Evolutionary conservation across 768 basidiomycete genomes (phyloP).

Genomic region (Mycena maculata): DNA sequence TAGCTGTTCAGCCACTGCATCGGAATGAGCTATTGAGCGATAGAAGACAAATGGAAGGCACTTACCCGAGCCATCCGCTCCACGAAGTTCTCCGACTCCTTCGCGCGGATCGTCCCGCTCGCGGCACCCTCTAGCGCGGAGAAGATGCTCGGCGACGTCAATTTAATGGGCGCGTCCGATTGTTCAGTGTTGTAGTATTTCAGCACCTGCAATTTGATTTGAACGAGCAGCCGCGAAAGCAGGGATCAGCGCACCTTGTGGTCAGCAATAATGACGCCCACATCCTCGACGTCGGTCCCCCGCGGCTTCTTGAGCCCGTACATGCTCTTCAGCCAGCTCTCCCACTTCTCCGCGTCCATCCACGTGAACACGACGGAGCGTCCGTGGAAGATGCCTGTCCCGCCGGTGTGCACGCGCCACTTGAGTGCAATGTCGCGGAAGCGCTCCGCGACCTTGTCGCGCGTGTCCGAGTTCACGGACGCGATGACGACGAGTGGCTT

Average conservation of each 20-base stretch:
- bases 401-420: slow-evolving; percentile 65
- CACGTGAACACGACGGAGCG: slow-evolving; percentile 84
- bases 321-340: slow-evolving; percentile 91
- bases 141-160: slow-evolving; percentile 68
- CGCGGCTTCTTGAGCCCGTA: slow-evolving; percentile 68
- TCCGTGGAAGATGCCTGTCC: slow-evolving; percentile 53
- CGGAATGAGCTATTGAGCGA: not conserved
- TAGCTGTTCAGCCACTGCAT: slow-evolving; percentile 56
- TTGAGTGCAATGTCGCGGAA: slow-evolving; percentile 64
- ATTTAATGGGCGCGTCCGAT: slow-evolving; percentile 62
- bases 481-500: slow-evolving; percentile 84
- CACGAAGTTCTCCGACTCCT: slow-evolving; percentile 76
- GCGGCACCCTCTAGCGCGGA: slow-evolving; percentile 77
- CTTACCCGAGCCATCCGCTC: slow-evolving; percentile 75
- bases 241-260: slow-evolving; percentile 67
- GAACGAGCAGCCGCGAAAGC: slow-evolving; percentile 4
- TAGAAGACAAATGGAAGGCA: slow-evolving; percentile 13
- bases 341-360: slow-evolving; percentile 91
- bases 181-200: slow-evolving; percentile 82
- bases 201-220: slow-evolving; percentile 57
- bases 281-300: slow-evolving; percentile 49
- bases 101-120: slow-evolving; percentile 58
- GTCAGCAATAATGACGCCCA: slow-evolving; percentile 79
- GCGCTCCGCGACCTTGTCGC: slow-evolving; percentile 56
- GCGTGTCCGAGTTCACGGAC: slow-evolving; percentile 53